phyloP scores from a whole-genome alignment of 805 yeast genomes.

The Pichia membranifaciens region DNA sequence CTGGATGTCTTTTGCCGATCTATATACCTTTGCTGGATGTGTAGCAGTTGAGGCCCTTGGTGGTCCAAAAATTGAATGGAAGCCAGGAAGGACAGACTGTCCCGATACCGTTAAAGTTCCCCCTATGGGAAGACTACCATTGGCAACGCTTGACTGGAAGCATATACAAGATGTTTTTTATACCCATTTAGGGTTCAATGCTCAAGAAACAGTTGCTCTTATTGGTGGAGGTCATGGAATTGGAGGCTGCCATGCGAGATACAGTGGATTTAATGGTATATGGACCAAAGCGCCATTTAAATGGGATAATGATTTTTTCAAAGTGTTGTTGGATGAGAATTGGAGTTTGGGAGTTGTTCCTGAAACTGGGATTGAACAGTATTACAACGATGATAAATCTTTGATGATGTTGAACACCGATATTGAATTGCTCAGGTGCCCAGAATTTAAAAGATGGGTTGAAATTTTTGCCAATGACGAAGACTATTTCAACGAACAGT shows the following conservation, averaged over 20 bases:
- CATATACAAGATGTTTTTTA: slow-evolving; percentile 60
- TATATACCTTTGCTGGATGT: slow-evolving; percentile 76
- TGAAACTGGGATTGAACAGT: slow-evolving; percentile 38
- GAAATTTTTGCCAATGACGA: slow-evolving; percentile 63
- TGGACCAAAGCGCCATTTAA: slow-evolving; percentile 39
- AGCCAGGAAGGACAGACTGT: slow-evolving; percentile 70
- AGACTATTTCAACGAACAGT: slow-evolving; percentile 55
- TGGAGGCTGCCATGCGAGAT: slow-evolving; percentile 65
- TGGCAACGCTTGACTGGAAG: slow-evolving; percentile 57
- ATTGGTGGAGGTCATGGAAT: slow-evolving; percentile 74
- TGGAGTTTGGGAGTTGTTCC: slow-evolving; percentile 35
- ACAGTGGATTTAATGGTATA: slow-evolving; percentile 44
- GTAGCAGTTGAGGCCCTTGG: slow-evolving; percentile 72
- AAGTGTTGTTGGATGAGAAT: slow-evolving; percentile 45
- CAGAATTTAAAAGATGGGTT: slow-evolving; percentile 54
- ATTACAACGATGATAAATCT: slow-evolving; percentile 29
- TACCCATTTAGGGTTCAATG: slow-evolving; percentile 59
- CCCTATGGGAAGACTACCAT: slow-evolving; percentile 67
- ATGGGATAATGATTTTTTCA: slow-evolving; percentile 40
- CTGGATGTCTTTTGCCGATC: slow-evolving; percentile 74
- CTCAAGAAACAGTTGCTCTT: slow-evolving; percentile 66
- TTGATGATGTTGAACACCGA: slow-evolving; percentile 89
- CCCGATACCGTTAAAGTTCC: slow-evolving; percentile 46
- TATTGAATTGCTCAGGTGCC: slow-evolving; percentile 55
- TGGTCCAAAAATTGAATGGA: slow-evolving; percentile 77